These are phyloP conservation scores for Neonectria sp. DNA, from an alignment of 2,329 filamentous ascomycete species.

Conservation along the genomic window DNA sequence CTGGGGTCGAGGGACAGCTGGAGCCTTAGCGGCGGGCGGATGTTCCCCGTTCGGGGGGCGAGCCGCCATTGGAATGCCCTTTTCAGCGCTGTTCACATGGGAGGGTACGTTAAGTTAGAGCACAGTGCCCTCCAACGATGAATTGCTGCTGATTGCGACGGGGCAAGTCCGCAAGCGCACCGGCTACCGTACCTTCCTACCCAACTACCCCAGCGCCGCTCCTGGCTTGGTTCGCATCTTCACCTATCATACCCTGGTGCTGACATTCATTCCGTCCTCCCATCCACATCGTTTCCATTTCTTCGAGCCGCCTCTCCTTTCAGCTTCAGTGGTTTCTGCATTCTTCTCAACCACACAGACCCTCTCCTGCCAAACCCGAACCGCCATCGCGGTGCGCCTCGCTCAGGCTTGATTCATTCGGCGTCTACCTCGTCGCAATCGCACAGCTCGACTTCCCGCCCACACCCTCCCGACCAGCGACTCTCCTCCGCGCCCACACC, in stretches of 20 bases:
- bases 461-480: not conserved
- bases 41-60: conserved; percentile 12
- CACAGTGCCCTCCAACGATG: no score
- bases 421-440: not conserved
- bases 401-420: not conserved
- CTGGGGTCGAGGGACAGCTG: conserved; percentile 12
- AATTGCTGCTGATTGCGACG: no score
- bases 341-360: not conserved
- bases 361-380: not conserved
- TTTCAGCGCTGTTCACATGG: not conserved
- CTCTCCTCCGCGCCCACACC: not conserved
- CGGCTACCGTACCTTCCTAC: not conserved
- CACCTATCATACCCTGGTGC: conserved; percentile 43
- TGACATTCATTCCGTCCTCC: conserved; percentile 39
- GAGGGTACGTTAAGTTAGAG: no score
- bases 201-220: conserved; percentile 1
- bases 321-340: conserved; percentile 11
- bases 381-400: not conserved
- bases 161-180: conserved; percentile 24
- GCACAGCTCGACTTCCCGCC: not conserved
- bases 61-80: conserved; percentile 11
- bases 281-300: conserved; percentile 19
- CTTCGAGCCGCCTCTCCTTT: conserved; percentile 25
- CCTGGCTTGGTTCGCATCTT: conserved; percentile 11
- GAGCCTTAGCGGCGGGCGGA: conserved; percentile 23